These are phyloP conservation scores for Umbelopsis sp. DNA, from an alignment of 192 early-diverging fungal species.

Conservation along the genomic window DNA sequence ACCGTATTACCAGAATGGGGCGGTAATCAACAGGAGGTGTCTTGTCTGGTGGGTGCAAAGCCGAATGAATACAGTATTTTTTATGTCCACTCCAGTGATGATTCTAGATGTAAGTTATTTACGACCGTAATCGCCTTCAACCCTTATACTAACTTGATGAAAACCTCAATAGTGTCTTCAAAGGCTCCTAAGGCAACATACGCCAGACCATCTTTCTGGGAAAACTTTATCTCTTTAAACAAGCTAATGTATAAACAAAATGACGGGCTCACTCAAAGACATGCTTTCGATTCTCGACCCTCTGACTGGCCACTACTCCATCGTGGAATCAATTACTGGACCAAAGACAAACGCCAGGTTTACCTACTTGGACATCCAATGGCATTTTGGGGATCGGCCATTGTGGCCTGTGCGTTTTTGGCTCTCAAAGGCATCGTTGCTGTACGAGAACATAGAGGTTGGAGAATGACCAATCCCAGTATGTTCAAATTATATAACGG, in stretches of 20 bases:
- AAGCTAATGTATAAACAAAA: constrained; percentile 88
- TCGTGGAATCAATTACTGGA: constrained; percentile 91
- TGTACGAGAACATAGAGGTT: constrained; percentile 61
- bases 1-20: constrained; percentile 89
- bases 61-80: constrained; percentile 64
- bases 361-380: constrained; percentile 92
- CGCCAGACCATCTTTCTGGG: constrained; percentile 70
- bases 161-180: constrained; percentile 43
- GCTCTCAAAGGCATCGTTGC: constrained; percentile 52
- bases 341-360: constrained; percentile 68
- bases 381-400: constrained; percentile 77
- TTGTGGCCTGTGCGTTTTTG: constrained; percentile 60
- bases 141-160: background rate
- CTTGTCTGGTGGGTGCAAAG: constrained; percentile 82
- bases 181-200: constrained; percentile 63
- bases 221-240: constrained; percentile 87
- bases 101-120: constrained; percentile 28
- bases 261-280: constrained; percentile 82
- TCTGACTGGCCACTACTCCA: constrained; percentile 85
- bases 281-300: constrained; percentile 93
- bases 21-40: constrained; percentile 88
- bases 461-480: constrained; percentile 35
- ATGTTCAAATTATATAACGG: constrained; percentile 48
- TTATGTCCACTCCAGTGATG: constrained; percentile 76
- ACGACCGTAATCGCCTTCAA: background rate